Evolutionary conservation across 192 early-diverging fungal species (phyloP).

Genomic region (Borealophlyctis nickersoniae): DNA sequence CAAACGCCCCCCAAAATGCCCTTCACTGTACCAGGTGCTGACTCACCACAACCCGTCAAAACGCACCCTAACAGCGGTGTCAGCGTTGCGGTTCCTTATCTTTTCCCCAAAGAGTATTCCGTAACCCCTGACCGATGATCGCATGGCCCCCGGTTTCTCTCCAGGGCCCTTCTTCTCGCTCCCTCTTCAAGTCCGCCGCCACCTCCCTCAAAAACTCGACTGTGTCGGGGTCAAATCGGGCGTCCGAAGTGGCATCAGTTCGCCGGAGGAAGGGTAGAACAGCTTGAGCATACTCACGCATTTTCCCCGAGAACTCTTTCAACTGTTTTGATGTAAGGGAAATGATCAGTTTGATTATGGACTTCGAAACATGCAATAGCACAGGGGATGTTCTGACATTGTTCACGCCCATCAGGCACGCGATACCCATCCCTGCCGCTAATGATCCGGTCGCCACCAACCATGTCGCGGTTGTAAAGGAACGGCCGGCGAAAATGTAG

Average conservation of each 20-base stretch:
- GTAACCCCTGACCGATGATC: conserved; percentile 18
- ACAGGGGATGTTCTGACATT: conserved; percentile 23
- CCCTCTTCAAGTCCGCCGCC: conserved; percentile 17
- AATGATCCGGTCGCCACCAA: conserved; percentile 35
- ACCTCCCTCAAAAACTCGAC: conserved; percentile 37
- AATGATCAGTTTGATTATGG: too few relatives aligned
- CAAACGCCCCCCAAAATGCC: too few relatives aligned
- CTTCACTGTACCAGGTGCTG: too few relatives aligned
- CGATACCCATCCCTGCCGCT: conserved; percentile 32
- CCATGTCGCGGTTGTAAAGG: conserved; percentile 37
- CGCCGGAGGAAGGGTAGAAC: conserved; percentile 28
- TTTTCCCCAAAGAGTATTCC: conserved; percentile 14
- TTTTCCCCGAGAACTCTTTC: conserved; percentile 35
- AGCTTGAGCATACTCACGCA: conserved; percentile 21
- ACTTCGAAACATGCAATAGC: too few relatives aligned
- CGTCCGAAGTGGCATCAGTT: conserved; percentile 25
- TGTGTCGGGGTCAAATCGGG: conserved; percentile 30
- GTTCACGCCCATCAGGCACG: conserved; percentile 35
- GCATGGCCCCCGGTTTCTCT: conserved; percentile 20
- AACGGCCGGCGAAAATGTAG: conserved; percentile 46
- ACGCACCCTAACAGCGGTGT: too few relatives aligned
- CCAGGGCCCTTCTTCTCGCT: conserved; percentile 26
- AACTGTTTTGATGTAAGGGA: conserved; percentile 17
- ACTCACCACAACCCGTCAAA: too few relatives aligned
- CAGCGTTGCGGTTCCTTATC: too few relatives aligned